A percentile compares a stretch with the other conserved stretches of the same genome.
Conservation (phyloP, 2,329 filamentous ascomycete species). For the Cladosporium sp. region DNA sequence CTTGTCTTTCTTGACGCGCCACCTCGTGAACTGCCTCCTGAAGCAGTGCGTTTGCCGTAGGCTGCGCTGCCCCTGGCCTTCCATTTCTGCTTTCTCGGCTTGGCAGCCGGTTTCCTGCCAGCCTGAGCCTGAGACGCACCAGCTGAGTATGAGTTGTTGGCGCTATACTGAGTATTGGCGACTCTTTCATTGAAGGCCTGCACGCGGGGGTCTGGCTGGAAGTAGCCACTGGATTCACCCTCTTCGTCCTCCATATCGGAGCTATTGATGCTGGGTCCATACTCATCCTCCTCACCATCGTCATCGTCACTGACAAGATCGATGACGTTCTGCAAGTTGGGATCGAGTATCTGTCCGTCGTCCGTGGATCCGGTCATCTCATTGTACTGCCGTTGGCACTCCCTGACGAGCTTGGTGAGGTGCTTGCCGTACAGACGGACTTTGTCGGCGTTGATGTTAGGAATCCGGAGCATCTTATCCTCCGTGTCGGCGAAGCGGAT, state of each 20-base stretch:
- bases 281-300: constrained; percentile 39
- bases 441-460: constrained; percentile 59
- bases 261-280: constrained; percentile 40
- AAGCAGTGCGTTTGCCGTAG: constrained; percentile 3
- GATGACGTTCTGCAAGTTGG: constrained; percentile 48
- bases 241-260: constrained; percentile 39
- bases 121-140: neutral
- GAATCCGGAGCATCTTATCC: constrained; percentile 60
- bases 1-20: neutral
- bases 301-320: constrained; percentile 43
- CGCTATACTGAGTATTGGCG: constrained; percentile 14
- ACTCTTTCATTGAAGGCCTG: constrained; percentile 21
- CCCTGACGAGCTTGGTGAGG: constrained; percentile 57
- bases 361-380: constrained; percentile 40
- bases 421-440: constrained; percentile 58
- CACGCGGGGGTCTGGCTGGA: constrained; percentile 18
- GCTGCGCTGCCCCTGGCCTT: constrained; percentile 2
- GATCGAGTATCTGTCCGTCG: constrained; percentile 41
- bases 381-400: constrained; percentile 30
- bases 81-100: constrained; percentile 6
- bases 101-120: constrained; percentile 6
- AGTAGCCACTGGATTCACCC: constrained; percentile 25
- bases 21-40: neutral
- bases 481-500: constrained; percentile 61
- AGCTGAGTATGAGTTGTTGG: neutral